phyloP scores from a whole-genome alignment of 805 yeast genomes.

The Lipomyces yamanashiensis region DNA sequence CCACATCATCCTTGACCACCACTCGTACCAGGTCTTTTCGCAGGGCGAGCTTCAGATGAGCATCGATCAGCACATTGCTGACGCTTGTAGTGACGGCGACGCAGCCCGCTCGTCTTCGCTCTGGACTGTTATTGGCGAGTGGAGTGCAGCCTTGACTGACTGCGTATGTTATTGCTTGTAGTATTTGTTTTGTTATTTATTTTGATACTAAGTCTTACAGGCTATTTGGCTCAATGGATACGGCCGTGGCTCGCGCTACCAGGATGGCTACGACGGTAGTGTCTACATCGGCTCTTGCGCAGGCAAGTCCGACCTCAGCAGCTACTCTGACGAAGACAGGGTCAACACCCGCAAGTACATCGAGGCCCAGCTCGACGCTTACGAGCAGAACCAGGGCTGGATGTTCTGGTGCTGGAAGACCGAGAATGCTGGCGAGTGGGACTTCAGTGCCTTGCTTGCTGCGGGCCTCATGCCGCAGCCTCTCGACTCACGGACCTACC shows the following conservation, averaged over 20 bases:
- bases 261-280: constrained; percentile 55
- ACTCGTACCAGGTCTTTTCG: constrained; percentile 82
- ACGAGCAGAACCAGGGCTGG: constrained; percentile 81
- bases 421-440: constrained; percentile 84
- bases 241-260: constrained; percentile 79
- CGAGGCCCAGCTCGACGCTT: constrained; percentile 91
- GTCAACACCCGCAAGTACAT: constrained; percentile 66
- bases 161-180: constrained; percentile 49
- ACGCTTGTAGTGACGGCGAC: constrained; percentile 59
- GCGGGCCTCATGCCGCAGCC: constrained; percentile 82
- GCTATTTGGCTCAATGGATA: constrained; percentile 88
- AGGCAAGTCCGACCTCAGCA: constrained; percentile 47
- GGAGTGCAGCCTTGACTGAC: constrained; percentile 91
- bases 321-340: constrained; percentile 67
- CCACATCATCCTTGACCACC: constrained; percentile 84
- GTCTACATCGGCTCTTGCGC: constrained; percentile 64
- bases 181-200: background rate
- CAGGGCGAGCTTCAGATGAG: constrained; percentile 60
- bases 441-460: constrained; percentile 61
- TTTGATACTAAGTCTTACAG: background rate
- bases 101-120: constrained; percentile 45
- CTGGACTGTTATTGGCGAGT: constrained; percentile 84
- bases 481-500: constrained; percentile 62
- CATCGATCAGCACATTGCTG: constrained; percentile 64
- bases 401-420: constrained; percentile 94